Evolutionary conservation across 495 filamentous ascomycete genomes (phyloP), one percentile per base, ranked within the genome.

Genomic region (Astrocystis sublimbata): DNA sequence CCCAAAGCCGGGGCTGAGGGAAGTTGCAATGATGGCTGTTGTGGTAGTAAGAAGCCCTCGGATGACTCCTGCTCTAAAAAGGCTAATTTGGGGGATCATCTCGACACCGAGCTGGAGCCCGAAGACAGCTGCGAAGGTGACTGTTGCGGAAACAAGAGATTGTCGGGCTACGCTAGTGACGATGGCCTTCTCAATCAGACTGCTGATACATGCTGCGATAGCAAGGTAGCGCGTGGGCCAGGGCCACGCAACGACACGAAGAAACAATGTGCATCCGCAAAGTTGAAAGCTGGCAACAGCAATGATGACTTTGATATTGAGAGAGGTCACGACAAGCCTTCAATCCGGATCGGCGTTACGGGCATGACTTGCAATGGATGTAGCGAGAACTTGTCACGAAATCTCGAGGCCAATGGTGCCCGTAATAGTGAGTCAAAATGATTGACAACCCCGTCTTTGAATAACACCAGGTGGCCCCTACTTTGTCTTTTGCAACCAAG

Each of bases 341-440:
- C 23, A 3, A 23, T 61, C 28, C 49, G 59, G 15, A 33, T 61
- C 50, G 35, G 47, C 5, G 59, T 61, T 43, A 40, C 59, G 21
- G 59, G 59, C 15, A 61, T 61, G 59, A 61, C 59, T 23, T 61
- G 59, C 36, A 61, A 56, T 61, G 59, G 59, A 19, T 61, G 59
- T 30, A 50, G 59, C 5, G 59, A 61, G 3, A 57, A 57, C 10
- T 24, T 61, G 49, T 4, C 42, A 47, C 59, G 59, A 21, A 56
- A 33, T 28, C 59, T 61, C 30, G 59, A 35, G 6, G 49, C 49
- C n/a, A 43, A 53, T 26, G 50, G 52, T 5, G 59, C 6, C n/a
- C 49, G 38, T 17, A 57, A 53, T 10, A 61, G 43, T 59, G 10
- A 59, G 56, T 59, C n/a, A 38, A 17, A 59, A 19, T 10, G 17